Base-by-base conservation (phyloP, 768 basidiomycete genomes). In the Clathrus columnatus region DNA sequence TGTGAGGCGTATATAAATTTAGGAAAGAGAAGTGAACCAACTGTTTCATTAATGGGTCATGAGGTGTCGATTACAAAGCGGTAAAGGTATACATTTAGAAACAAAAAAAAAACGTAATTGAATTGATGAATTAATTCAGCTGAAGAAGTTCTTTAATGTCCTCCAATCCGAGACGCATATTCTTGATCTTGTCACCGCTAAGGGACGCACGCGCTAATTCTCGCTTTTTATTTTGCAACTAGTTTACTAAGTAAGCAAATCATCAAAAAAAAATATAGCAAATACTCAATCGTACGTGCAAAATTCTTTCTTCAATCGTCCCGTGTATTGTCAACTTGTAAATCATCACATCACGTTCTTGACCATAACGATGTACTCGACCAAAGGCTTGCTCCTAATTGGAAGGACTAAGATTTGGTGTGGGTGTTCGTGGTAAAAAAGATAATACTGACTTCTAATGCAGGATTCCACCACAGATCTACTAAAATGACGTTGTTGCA, bases 391-490 rank as follows among this genome's bases (percentile, higher is more conserved):
- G 94, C 59, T 95, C 91, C 79, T 87, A 64, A 4, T 44, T 18
- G 0, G 47, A 46, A 57, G 26, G 59, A 50, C 7, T 36, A 58
- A 57, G 21, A n/a, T n/a, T n/a, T n/a, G n/a, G n/a, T n/a, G n/a
- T 45, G 50, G 49, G 48, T 28, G 32, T 7, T 14, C 44, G 62
- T 58, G 16, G 56, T 58, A 20, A 63, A 56, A 56, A 59, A 63
- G 46, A 61, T 60, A 3, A 55, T 62, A 65, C 78, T 59, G 60
- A 87, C 85, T 70, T 90, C 88, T 4, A 90, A 74, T 0, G 87
- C 90, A 8, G 90, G 89, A 67, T 91, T 87, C 91, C 94, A 97
- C 93, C 94, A 97, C 57, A 93, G 70, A 66, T 96, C 95, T 54
- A 91, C 80, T 2, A 97, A 77, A 61, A 97, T 87, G 36, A 97